phyloP scores from a whole-genome alignment of 331 rosid species.

The Rosa hybrid region DNA sequence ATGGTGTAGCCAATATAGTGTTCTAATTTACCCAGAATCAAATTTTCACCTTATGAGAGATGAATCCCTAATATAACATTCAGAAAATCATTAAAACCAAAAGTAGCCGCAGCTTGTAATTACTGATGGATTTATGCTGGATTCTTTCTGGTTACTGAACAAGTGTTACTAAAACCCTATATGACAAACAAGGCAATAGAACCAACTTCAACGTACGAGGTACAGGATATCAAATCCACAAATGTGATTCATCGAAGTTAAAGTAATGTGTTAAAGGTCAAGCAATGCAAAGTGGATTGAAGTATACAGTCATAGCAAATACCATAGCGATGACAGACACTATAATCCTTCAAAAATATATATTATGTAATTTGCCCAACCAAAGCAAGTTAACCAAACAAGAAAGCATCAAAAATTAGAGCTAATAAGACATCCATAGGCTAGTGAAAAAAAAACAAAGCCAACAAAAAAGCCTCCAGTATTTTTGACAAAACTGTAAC shows the following conservation, averaged over 20 bases:
- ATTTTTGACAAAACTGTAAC: conserved; percentile 67
- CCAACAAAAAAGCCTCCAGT: conserved; percentile 37
- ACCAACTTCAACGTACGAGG: neutral
- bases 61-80: neutral
- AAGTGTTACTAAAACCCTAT: neutral
- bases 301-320: neutral
- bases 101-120: neutral
- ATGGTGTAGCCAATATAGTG: neutral
- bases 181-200: neutral
- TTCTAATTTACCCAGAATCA: neutral
- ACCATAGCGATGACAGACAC: neutral
- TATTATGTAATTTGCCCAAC: conserved; percentile 11
- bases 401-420: conserved; percentile 15
- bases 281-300: conserved; percentile 16
- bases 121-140: neutral
- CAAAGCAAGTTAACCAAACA: conserved; percentile 16
- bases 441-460: conserved; percentile 10
- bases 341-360: conserved; percentile 14
- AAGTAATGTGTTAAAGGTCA: neutral
- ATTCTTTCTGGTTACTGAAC: neutral
- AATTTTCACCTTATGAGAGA: neutral
- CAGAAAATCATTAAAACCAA: neutral
- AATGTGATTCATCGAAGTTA: neutral
- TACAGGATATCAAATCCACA: neutral
- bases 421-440: conserved; percentile 16